Percentiles rank a stretch among this genome's conserved stretches.
phyloP scores from a whole-genome alignment of 129 eudicot genomes.

The Mikania micrantha region DNA sequence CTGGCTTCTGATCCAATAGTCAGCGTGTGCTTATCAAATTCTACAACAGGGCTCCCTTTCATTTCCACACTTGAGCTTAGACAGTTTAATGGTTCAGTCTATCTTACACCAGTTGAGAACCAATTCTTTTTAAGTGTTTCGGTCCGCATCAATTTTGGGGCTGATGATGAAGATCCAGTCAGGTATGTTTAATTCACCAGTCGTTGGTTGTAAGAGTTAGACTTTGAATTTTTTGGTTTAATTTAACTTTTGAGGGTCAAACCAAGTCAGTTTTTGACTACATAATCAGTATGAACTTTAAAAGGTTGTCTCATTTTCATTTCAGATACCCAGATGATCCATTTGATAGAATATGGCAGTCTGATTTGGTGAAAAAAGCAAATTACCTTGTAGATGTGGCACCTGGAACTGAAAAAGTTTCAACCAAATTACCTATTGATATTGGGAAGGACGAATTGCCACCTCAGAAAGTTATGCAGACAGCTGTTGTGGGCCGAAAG shows the following conservation, averaged over 20 bases:
- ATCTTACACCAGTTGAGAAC: constrained; percentile 59
- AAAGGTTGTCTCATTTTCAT: background rate
- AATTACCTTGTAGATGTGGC: constrained; percentile 94
- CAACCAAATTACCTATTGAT: constrained; percentile 62
- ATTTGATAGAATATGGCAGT: no score
- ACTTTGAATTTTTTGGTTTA: background rate
- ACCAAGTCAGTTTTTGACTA: background rate
- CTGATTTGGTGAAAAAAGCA: no score
- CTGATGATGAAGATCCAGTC: constrained; percentile 68
- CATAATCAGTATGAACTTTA: background rate
- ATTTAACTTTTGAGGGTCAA: constrained; percentile 6
- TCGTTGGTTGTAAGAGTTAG: background rate
- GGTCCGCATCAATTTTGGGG: constrained; percentile 95
- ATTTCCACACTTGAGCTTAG: constrained; percentile 95
- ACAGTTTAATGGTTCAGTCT: constrained; percentile 76
- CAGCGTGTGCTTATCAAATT: constrained; percentile 90
- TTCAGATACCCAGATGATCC: constrained; percentile 87
- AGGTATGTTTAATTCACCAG: constrained; percentile 33
- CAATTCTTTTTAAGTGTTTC: constrained; percentile 76
- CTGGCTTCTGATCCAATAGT: constrained; percentile 63
- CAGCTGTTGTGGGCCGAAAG: constrained; percentile 87
- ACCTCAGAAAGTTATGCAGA: no score
- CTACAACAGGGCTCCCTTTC: constrained; percentile 88
- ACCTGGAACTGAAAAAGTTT: constrained; percentile 69
- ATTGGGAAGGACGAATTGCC: constrained; percentile 54